phyloP scores from a whole-genome alignment of 2,329 filamentous ascomycete species.

The Emmonsia crescens region DNA sequence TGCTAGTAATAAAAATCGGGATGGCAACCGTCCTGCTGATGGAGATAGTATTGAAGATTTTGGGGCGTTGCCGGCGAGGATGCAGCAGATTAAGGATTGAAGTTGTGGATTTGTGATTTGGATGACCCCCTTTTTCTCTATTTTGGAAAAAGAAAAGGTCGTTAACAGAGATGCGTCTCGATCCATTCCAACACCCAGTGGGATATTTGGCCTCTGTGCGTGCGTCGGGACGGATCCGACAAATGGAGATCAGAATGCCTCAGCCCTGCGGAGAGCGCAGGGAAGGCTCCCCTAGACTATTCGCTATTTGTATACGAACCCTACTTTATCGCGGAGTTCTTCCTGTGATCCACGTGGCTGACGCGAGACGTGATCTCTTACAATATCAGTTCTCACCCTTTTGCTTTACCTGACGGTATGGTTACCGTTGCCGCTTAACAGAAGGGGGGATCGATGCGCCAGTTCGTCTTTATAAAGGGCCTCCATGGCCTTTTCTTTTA shows the following conservation, averaged over 20 bases:
- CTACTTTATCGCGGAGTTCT: neutral
- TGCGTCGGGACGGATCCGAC: neutral
- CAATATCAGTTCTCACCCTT: neutral
- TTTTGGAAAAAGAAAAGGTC: neutral
- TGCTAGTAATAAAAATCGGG: constrained; percentile 18
- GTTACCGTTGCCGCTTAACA: neutral
- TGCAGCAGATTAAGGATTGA: constrained; percentile 8
- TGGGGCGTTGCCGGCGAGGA: constrained; percentile 31
- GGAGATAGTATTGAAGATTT: constrained; percentile 34
- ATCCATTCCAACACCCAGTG: neutral
- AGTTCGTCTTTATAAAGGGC: neutral
- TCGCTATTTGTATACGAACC: neutral
- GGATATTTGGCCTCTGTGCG: neutral
- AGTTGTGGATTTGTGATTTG: neutral
- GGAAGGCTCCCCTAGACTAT: neutral
- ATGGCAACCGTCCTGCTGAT: constrained; percentile 19
- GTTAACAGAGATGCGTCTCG: neutral
- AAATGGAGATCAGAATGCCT: neutral
- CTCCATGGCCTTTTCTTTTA: neutral
- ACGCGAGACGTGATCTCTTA: neutral
- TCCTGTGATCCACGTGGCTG: neutral
- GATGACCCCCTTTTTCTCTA: neutral
- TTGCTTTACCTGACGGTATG: neutral
- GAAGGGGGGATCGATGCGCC: neutral
- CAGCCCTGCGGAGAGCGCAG: neutral